phyloP scores from a whole-genome alignment of 768 basidiomycete genomes.

The Plicaturopsis crispa region DNA sequence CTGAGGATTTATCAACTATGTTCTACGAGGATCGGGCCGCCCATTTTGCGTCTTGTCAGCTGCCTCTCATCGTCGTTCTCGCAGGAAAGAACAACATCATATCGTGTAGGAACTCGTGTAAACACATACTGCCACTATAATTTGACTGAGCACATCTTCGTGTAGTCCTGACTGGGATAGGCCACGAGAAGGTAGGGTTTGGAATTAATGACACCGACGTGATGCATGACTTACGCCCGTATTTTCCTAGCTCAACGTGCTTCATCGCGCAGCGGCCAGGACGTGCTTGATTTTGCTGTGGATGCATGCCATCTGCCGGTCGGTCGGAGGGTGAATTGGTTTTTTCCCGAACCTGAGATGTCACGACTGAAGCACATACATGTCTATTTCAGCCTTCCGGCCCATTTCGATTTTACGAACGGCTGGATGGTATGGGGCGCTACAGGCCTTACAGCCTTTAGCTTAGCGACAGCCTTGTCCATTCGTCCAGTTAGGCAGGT shows the following conservation, averaged over 20 bases:
- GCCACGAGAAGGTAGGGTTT: slow-evolving; percentile 39
- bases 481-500: slow-evolving; percentile 29
- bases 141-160: not conserved
- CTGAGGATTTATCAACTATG: slow-evolving; percentile 11
- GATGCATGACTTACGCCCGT: slow-evolving; percentile 2
- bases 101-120: slow-evolving; percentile 27
- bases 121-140: not conserved
- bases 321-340: slow-evolving; percentile 19
- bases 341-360: not conserved
- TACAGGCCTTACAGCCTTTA: slow-evolving; percentile 28
- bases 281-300: slow-evolving; percentile 33
- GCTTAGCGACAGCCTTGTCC: slow-evolving; percentile 28
- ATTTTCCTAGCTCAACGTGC: slow-evolving; percentile 28
- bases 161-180: slow-evolving; percentile 42
- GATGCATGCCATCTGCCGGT: slow-evolving; percentile 30
- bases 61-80: slow-evolving; percentile 44
- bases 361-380: too few species aligned
- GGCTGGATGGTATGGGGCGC: slow-evolving; percentile 29
- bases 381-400: slow-evolving; percentile 23
- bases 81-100: slow-evolving; percentile 54
- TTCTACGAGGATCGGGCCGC: slow-evolving; percentile 27
- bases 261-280: slow-evolving; percentile 37
- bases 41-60: slow-evolving; percentile 36
- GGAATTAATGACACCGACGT: not conserved
- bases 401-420: slow-evolving; percentile 26